phyloP scores from a whole-genome alignment of 2,329 filamentous ascomycete genomes.

The Aureobasidium lini region DNA sequence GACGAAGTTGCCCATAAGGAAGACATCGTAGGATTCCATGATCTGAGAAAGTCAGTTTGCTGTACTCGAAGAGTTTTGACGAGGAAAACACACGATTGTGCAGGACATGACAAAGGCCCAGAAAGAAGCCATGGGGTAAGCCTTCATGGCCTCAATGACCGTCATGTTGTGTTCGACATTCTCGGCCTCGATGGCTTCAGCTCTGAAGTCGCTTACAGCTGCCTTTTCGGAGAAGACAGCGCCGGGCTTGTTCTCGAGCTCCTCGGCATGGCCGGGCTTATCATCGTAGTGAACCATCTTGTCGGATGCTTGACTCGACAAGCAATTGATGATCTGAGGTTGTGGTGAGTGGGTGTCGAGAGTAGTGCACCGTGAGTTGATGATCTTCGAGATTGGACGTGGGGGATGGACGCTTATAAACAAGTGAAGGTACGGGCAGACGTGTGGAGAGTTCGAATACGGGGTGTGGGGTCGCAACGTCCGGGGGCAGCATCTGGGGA shows the following conservation, averaged over 20 bases:
- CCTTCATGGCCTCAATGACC: constrained; percentile 42
- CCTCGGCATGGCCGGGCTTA: neutral
- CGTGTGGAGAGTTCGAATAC: neutral
- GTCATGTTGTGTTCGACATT: constrained; percentile 45
- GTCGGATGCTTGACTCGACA: neutral
- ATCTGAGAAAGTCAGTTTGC: constrained; percentile 38
- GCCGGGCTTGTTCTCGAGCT: neutral
- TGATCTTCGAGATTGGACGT: neutral
- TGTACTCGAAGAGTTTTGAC: constrained; percentile 3
- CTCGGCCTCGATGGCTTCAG: constrained; percentile 52
- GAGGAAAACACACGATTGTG: constrained; percentile 43
- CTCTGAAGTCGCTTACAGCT: constrained; percentile 35
- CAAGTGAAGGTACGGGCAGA: neutral
- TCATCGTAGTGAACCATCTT: neutral
- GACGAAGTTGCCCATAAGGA: constrained; percentile 54
- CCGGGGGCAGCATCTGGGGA: constrained; percentile 1
- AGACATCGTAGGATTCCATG: constrained; percentile 59
- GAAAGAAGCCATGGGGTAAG: constrained; percentile 46
- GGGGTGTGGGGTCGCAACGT: neutral
- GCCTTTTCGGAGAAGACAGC: neutral
- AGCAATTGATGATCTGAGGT: neutral
- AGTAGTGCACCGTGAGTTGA: neutral
- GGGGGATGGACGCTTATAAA: constrained; percentile 1
- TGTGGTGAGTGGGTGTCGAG: neutral
- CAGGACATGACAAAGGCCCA: constrained; percentile 51